Evolutionary conservation across 2,329 filamentous ascomycete genomes (phyloP).

Genomic region (Tricladium varicosporioides): DNA sequence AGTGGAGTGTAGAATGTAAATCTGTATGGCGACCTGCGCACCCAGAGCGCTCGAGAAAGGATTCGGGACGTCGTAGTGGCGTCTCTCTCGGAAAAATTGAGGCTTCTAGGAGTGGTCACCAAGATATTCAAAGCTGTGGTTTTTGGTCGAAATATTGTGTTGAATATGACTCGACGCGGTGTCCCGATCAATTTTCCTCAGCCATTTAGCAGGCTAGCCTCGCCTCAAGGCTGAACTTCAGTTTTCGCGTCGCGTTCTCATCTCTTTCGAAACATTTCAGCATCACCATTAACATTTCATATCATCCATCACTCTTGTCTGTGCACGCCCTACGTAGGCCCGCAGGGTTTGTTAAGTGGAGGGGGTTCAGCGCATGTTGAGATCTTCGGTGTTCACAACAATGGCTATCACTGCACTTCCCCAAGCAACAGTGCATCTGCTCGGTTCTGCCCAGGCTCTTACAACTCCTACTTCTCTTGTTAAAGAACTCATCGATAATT

Average conservation of each 20-base stretch:
- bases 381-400: neutral
- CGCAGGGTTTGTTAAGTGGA: neutral
- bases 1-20: slow-evolving; percentile 40
- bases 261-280: neutral
- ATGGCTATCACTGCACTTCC: slow-evolving; percentile 47
- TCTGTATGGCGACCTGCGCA: slow-evolving; percentile 53
- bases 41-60: slow-evolving; percentile 53
- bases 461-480: slow-evolving; percentile 59
- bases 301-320: neutral
- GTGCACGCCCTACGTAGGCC: neutral
- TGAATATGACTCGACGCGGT: slow-evolving; percentile 10
- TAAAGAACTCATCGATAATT: slow-evolving; percentile 78
- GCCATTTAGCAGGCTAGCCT: neutral
- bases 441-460: slow-evolving; percentile 61
- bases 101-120: slow-evolving; percentile 6
- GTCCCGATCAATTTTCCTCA: neutral
- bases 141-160: slow-evolving; percentile 1
- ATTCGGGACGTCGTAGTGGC: slow-evolving; percentile 47
- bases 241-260: neutral
- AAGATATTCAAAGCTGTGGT: slow-evolving; percentile 3
- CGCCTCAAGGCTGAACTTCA: neutral
- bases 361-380: neutral
- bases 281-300: neutral
- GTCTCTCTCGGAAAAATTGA: slow-evolving; percentile 19
- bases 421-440: slow-evolving; percentile 47